A percentile compares a stretch with the other conserved stretches of the same genome.
phyloP scores from a whole-genome alignment of 176 grass and related monocot genomes.

The Oryza punctata region DNA sequence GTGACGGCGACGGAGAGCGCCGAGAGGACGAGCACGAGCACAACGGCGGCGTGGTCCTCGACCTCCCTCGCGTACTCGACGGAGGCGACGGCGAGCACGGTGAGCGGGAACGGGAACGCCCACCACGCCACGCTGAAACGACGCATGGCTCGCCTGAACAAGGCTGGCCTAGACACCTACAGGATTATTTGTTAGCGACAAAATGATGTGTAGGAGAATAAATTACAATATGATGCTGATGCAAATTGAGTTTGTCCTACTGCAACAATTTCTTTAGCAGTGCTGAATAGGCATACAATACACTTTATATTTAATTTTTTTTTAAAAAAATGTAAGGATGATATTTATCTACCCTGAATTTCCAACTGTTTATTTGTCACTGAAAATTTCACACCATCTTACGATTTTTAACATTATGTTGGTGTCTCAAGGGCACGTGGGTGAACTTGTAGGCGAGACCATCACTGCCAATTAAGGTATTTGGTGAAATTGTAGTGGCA shows the following conservation, averaged over 20 bases:
- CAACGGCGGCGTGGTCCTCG: slow-evolving; percentile 34
- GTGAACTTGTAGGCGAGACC: no score
- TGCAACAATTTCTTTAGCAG: background rate
- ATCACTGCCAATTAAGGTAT: no score
- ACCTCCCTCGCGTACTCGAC: slow-evolving; percentile 61
- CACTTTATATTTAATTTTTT: no score
- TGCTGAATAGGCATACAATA: no score
- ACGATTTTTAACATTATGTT: no score
- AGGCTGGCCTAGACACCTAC: slow-evolving; percentile 62
- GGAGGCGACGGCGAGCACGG: slow-evolving; percentile 61
- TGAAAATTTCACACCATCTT: no score
- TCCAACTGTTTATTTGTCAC: no score
- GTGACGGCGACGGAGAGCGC: slow-evolving; percentile 67
- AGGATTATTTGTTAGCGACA: background rate
- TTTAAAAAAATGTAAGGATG: no score
- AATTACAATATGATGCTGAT: background rate
- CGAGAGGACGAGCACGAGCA: slow-evolving; percentile 70
- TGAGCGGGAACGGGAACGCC: slow-evolving; percentile 87
- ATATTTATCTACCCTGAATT: no score
- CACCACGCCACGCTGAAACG: slow-evolving; percentile 90
- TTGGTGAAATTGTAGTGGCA: no score
- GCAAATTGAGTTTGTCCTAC: background rate
- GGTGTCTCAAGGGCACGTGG: no score
- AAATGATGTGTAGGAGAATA: background rate
- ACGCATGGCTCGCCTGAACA: slow-evolving; percentile 80